A percentile compares a stretch with the other conserved stretches of the same genome.
Evolutionary conservation across 1,284 basidiomycete genomes (phyloP).

Genomic region (Mycena sp.): DNA sequence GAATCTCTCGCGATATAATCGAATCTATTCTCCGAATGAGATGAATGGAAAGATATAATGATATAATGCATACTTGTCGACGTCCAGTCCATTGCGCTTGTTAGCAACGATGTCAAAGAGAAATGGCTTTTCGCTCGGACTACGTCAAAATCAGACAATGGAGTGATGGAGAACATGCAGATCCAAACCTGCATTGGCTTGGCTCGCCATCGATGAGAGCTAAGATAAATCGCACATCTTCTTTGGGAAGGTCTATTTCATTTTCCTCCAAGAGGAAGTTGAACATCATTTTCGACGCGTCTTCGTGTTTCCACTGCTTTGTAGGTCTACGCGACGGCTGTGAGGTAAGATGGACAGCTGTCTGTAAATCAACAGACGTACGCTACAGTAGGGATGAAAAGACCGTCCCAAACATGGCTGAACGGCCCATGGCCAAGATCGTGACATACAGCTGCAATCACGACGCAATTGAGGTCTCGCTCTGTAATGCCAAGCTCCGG

Average conservation of each 20-base stretch:
- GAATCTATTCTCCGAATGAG: slow-evolving; percentile 54
- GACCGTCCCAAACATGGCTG: slow-evolving; percentile 76
- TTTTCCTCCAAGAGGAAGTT: slow-evolving; percentile 66
- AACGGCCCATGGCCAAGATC: slow-evolving; percentile 81
- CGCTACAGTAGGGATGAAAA: slow-evolving; percentile 61
- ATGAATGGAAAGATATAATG: background rate
- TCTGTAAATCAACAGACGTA: slow-evolving; percentile 5
- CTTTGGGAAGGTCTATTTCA: slow-evolving; percentile 43
- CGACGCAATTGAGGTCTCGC: slow-evolving; percentile 73
- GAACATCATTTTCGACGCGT: slow-evolving; percentile 80
- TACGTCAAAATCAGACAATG: slow-evolving; percentile 17
- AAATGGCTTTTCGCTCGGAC: slow-evolving; percentile 56
- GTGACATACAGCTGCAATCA: slow-evolving; percentile 77
- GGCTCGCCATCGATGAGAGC: slow-evolving; percentile 72
- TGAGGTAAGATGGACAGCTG: slow-evolving; percentile 23
- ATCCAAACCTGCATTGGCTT: slow-evolving; percentile 51
- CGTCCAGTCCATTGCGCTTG: slow-evolving; percentile 80
- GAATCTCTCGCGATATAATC: slow-evolving; percentile 83
- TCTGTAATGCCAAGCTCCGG: slow-evolving; percentile 70
- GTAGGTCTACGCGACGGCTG: slow-evolving; percentile 46
- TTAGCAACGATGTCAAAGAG: slow-evolving; percentile 83
- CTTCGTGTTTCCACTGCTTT: slow-evolving; percentile 70
- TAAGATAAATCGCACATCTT: slow-evolving; percentile 69
- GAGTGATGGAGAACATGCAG: background rate
- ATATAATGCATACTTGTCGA: slow-evolving; percentile 73